Evolutionary conservation across 2,329 filamentous ascomycete species (phyloP).

Genomic region (Trichoderma arundinaceum): DNA sequence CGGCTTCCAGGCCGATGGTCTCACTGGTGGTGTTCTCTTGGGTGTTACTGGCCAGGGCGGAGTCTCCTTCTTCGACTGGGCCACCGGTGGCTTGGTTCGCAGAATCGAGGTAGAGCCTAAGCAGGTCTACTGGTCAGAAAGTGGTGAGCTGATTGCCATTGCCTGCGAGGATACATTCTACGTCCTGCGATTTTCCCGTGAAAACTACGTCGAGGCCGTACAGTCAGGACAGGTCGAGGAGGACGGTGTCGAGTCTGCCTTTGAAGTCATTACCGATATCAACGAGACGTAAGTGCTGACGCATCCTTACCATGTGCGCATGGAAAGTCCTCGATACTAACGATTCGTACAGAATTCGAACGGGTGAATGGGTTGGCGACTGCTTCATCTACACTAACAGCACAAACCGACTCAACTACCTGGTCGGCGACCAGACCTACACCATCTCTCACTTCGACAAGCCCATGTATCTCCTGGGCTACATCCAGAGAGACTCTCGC

Average conservation of each 20-base stretch:
- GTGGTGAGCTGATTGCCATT: constrained; percentile 87
- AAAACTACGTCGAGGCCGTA: constrained; percentile 82
- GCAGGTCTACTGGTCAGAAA: constrained; percentile 94
- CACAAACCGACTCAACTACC: constrained; percentile 95
- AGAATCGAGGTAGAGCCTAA: constrained; percentile 82
- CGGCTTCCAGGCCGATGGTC: constrained; percentile 90
- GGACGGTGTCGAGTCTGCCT: constrained; percentile 93
- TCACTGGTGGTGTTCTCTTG: constrained; percentile 86
- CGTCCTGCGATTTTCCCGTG: constrained; percentile 87
- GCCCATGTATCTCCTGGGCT: constrained; percentile 92
- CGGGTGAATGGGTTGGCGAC: constrained; percentile 97
- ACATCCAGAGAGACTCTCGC: constrained; percentile 91
- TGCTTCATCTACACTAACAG: constrained; percentile 99
- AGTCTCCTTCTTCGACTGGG: constrained; percentile 96
- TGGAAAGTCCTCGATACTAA: neutral
- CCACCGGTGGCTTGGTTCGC: constrained; percentile 83
- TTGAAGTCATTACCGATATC: constrained; percentile 95
- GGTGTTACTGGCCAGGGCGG: constrained; percentile 95
- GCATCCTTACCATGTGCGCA: no score
- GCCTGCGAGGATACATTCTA: constrained; percentile 97
- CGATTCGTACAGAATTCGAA: constrained; percentile 69
- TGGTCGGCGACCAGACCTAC: constrained; percentile 97
- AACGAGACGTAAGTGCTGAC: constrained; percentile 71
- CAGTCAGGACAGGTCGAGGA: constrained; percentile 83
- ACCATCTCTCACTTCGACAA: constrained; percentile 97